A percentile compares a stretch with the other conserved stretches of the same genome.
phyloP scores from a whole-genome alignment of 345 rosid species.

The Arabis alpina region DNA sequence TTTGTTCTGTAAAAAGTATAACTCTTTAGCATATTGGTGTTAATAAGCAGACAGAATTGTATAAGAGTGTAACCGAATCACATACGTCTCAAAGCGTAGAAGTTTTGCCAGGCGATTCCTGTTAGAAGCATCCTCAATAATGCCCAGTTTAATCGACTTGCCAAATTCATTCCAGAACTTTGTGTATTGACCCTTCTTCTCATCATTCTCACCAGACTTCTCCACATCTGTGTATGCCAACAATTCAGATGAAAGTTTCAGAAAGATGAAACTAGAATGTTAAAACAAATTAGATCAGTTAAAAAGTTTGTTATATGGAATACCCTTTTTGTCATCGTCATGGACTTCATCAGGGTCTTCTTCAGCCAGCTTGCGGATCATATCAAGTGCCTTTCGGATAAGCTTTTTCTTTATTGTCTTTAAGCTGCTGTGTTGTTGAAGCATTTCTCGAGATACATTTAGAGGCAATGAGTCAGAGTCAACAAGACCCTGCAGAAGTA shows the following conservation, averaged over 20 bases:
- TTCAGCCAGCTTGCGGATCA: slow-evolving; percentile 87
- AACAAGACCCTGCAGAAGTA: slow-evolving; percentile 84
- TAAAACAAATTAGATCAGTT: not conserved
- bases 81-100: slow-evolving; percentile 88
- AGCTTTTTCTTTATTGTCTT: slow-evolving; percentile 98
- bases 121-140: slow-evolving; percentile 93
- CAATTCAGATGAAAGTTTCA: not conserved
- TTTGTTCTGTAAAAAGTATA: slow-evolving; percentile 58
- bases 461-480: slow-evolving; percentile 95
- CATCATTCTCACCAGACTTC: slow-evolving; percentile 61
- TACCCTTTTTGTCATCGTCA: slow-evolving; percentile 84
- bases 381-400: slow-evolving; percentile 93
- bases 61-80: slow-evolving; percentile 2
- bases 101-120: slow-evolving; percentile 94
- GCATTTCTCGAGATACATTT: slow-evolving; percentile 98
- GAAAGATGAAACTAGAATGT: not conserved
- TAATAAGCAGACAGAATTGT: not conserved
- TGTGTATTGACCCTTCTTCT: slow-evolving; percentile 88
- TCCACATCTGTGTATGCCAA: slow-evolving; percentile 57
- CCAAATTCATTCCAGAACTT: slow-evolving; percentile 99
- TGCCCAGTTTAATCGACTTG: slow-evolving; percentile 94
- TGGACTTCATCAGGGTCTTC: slow-evolving; percentile 87
- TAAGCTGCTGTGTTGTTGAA: slow-evolving; percentile 92
- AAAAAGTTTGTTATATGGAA: slow-evolving; percentile 17
- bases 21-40: slow-evolving; percentile 5